These are phyloP conservation scores for Trichophyton equinum DNA, from an alignment of 2,329 filamentous ascomycete species.

Conservation along the genomic window DNA sequence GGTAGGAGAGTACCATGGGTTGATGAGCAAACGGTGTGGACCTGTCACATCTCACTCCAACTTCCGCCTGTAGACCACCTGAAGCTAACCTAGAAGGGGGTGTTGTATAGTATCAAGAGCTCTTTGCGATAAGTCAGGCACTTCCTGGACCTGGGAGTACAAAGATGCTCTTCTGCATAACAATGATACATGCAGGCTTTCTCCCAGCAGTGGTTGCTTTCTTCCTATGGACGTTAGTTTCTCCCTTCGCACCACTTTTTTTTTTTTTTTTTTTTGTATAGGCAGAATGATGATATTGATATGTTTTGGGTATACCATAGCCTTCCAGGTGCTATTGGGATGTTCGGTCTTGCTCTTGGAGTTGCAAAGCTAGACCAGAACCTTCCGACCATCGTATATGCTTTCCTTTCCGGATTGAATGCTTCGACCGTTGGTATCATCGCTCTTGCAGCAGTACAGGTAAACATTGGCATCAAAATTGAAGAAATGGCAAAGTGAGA, in stretches of 20 bases:
- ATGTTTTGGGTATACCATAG: conserved; percentile 23
- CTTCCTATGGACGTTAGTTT: conserved; percentile 48
- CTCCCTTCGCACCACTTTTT: neutral
- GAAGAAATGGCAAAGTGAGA: neutral
- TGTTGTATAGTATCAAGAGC: conserved; percentile 50
- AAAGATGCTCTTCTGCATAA: conserved; percentile 59
- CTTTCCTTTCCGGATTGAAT: conserved; percentile 58
- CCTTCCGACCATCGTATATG: conserved; percentile 52
- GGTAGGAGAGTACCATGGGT: conserved; percentile 46
- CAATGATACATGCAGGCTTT: conserved; percentile 50
- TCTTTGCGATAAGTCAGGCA: conserved; percentile 57
- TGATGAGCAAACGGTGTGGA: conserved; percentile 52
- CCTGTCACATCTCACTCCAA: neutral
- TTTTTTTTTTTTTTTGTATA: neutral
- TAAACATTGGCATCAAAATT: conserved; percentile 3
- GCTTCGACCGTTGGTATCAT: conserved; percentile 61
- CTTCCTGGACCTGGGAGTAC: conserved; percentile 56
- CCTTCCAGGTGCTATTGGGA: conserved; percentile 56
- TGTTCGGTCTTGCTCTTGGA: conserved; percentile 55
- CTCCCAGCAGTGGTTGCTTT: conserved; percentile 47
- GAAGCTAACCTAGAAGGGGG: conserved; percentile 1
- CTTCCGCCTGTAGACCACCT: neutral
- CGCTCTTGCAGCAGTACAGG: conserved; percentile 52
- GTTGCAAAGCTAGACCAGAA: conserved; percentile 47
- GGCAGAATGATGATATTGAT: neutral